phyloP scores from a whole-genome alignment of 768 basidiomycete species.

The Suillus tomentosus region DNA sequence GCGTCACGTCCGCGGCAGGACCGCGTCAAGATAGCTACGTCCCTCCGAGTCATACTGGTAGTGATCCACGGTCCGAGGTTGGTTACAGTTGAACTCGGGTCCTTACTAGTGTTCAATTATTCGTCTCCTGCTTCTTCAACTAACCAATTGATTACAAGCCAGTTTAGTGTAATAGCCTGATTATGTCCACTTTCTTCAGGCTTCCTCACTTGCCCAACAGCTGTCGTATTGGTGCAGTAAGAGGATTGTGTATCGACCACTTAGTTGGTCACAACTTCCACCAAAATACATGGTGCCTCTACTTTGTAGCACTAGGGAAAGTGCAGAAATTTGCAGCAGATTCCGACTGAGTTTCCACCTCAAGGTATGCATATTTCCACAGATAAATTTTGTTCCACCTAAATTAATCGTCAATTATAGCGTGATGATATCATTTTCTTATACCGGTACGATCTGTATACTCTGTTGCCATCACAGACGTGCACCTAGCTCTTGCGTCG shows the following conservation, averaged over 20 bases:
- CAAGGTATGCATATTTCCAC: not conserved
- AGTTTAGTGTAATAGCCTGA: too few relatives aligned
- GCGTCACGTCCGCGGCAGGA: too few relatives aligned
- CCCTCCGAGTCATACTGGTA: too few relatives aligned
- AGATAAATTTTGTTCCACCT: not conserved
- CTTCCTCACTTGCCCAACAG: not conserved
- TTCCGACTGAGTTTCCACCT: not conserved
- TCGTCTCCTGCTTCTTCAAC: not conserved
- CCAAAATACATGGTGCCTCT: conserved; percentile 40
- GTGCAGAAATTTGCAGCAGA: conserved; percentile 94
- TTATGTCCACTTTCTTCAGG: not conserved
- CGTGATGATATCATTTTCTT: conserved; percentile 80
- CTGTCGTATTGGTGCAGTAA: not conserved
- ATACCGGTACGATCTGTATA: conserved; percentile 67
- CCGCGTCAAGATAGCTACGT: too few relatives aligned
- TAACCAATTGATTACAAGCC: too few relatives aligned
- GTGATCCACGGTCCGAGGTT: too few relatives aligned
- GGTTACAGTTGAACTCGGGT: too few relatives aligned
- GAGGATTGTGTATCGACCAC: not conserved
- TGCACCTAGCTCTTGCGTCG: conserved; percentile 29
- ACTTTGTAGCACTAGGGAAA: conserved; percentile 74
- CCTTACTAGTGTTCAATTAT: too few relatives aligned
- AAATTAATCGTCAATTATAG: conserved; percentile 3
- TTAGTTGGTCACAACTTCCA: not conserved
- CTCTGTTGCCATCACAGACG: not conserved